phyloP scores from a whole-genome alignment of 2,329 filamentous ascomycete species.

The Aspergillus sp. region DNA sequence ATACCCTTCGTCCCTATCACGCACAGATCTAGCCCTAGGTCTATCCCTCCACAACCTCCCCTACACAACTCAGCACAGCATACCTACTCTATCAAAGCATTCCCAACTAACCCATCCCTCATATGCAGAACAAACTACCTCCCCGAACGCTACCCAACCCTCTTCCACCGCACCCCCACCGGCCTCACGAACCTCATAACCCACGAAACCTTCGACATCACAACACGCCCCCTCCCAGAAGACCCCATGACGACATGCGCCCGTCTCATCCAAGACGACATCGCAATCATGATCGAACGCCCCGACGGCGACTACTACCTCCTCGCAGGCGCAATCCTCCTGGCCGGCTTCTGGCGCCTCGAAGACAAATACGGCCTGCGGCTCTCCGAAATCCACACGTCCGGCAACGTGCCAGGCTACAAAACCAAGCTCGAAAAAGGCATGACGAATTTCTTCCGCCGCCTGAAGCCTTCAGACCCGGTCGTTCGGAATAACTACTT shows the following conservation, averaged over 20 bases:
- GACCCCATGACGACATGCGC: slow-evolving; percentile 76
- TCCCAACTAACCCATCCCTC: background rate
- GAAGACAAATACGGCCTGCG: slow-evolving; percentile 79
- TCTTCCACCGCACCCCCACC: slow-evolving; percentile 63
- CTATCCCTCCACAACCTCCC: too few species aligned
- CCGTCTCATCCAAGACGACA: slow-evolving; percentile 75
- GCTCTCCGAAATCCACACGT: slow-evolving; percentile 75
- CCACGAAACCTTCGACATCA: slow-evolving; percentile 69
- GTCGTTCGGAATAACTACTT: slow-evolving; percentile 80
- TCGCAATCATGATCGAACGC: slow-evolving; percentile 79
- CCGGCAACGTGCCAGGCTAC: slow-evolving; percentile 72
- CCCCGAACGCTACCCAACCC: slow-evolving; percentile 69
- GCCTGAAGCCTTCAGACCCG: slow-evolving; percentile 66
- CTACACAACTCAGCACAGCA: too few species aligned
- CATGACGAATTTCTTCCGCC: slow-evolving; percentile 78
- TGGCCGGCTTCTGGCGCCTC: slow-evolving; percentile 81
- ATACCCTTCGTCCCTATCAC: background rate
- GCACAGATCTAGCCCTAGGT: background rate
- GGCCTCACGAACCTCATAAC: slow-evolving; percentile 72
- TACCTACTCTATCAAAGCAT: too few species aligned
- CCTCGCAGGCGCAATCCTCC: slow-evolving; percentile 70
- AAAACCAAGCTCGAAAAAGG: slow-evolving; percentile 70
- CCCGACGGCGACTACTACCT: slow-evolving; percentile 78
- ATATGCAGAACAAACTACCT: slow-evolving; percentile 58
- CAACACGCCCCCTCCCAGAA: slow-evolving; percentile 63